A percentile compares a stretch with the other conserved stretches of the same genome.
Evolutionary conservation across 345 rosid genomes (phyloP).

Genomic region (Eucalyptus curtisii): DNA sequence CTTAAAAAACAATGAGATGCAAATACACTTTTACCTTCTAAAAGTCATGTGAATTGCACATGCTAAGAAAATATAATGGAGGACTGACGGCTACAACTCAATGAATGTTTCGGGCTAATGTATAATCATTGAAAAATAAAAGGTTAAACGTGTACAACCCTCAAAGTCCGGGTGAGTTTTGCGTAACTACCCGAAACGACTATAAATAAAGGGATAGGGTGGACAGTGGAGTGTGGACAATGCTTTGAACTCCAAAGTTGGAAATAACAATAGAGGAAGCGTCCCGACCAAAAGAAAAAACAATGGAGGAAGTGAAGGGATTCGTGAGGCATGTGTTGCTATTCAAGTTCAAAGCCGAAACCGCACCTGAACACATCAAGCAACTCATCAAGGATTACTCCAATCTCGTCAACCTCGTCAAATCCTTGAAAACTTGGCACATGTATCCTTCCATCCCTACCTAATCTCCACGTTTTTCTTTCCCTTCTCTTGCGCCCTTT

Average conservation of each 20-base stretch:
- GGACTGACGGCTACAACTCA: not conserved
- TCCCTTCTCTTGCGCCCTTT: not conserved
- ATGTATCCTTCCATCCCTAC: constrained; percentile 20
- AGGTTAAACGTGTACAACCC: too few species aligned
- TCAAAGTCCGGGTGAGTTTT: too few species aligned
- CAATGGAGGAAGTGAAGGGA: constrained; percentile 58
- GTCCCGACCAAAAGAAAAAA: too few species aligned
- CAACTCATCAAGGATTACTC: constrained; percentile 53
- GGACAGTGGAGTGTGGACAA: not conserved
- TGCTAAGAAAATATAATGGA: not conserved
- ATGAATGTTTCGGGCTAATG: not conserved
- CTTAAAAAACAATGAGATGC: not conserved
- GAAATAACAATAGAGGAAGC: too few species aligned
- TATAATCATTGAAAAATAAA: not conserved
- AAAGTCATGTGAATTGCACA: not conserved
- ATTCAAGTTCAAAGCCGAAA: constrained; percentile 60
- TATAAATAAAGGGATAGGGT: not conserved
- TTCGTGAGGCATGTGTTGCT: constrained; percentile 60
- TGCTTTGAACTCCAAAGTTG: not conserved
- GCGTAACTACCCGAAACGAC: too few species aligned
- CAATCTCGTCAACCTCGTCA: constrained; percentile 52
- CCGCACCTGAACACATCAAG: constrained; percentile 21
- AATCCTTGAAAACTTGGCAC: constrained; percentile 72
- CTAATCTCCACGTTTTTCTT: too few species aligned
- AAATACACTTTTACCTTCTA: not conserved